Conservation (phyloP, 2,329 filamentous ascomycete species). For the Salinomyces thailandicus region DNA sequence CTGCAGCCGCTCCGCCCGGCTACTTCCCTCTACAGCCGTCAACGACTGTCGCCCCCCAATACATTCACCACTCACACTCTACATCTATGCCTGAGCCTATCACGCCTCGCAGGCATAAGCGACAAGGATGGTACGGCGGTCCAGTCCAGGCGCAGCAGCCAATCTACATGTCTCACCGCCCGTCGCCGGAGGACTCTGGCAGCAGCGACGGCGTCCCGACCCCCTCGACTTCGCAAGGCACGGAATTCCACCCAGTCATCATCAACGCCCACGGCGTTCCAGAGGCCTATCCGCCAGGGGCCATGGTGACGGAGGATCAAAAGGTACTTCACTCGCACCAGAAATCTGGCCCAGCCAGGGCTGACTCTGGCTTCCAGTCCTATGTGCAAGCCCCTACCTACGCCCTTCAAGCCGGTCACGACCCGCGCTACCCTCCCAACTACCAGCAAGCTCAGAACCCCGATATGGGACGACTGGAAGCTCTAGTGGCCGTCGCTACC, state of each 20-base stretch:
- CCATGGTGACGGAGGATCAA: conserved; percentile 30
- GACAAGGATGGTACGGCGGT: conserved; percentile 63
- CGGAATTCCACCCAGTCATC: conserved; percentile 44
- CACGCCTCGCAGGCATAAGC: conserved; percentile 51
- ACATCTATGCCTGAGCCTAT: conserved; percentile 31
- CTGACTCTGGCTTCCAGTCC: conserved; percentile 26
- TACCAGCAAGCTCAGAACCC: conserved; percentile 21
- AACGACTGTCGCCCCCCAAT: conserved; percentile 17
- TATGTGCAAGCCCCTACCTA: conserved; percentile 20
- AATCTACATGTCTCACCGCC: conserved; percentile 30
- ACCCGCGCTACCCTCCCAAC: conserved; percentile 19
- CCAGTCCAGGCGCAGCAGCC: conserved; percentile 24
- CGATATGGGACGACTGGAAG: conserved; percentile 49
- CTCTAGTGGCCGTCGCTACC: conserved; percentile 55
- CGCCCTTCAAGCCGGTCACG: conserved; percentile 25
- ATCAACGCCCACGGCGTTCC: conserved; percentile 41
- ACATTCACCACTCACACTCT: conserved; percentile 26
- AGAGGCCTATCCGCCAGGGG: conserved; percentile 32
- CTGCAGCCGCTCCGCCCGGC: conserved; percentile 11
- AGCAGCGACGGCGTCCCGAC: conserved; percentile 46
- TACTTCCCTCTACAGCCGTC: conserved; percentile 11
- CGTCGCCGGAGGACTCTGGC: conserved; percentile 46
- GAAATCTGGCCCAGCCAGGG: conserved; percentile 18
- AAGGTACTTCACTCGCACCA: conserved; percentile 18
- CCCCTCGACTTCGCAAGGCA: conserved; percentile 38